Conservation (phyloP, 2,329 filamentous ascomycete genomes). For the Elsinoe fawcettii region DNA sequence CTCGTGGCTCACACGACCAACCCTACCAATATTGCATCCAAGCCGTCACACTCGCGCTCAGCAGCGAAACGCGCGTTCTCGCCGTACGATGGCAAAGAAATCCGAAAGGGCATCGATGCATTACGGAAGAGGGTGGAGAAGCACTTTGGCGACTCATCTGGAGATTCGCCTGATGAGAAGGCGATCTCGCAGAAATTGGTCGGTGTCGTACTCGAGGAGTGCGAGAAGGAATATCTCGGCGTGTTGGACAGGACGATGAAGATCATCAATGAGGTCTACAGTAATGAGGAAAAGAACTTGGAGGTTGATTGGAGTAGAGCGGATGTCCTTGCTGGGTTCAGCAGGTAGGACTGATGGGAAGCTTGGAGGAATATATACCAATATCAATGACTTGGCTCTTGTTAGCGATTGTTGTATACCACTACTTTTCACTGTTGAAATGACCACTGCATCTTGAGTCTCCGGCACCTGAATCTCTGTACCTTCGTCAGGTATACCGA, state of each 20-base stretch:
- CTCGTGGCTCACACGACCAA: slow-evolving; percentile 40
- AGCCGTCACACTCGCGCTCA: slow-evolving; percentile 73
- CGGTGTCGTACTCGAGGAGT: slow-evolving; percentile 52
- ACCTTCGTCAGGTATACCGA: no score
- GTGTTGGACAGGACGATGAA: slow-evolving; percentile 43
- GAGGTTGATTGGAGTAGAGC: slow-evolving; percentile 33
- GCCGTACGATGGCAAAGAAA: slow-evolving; percentile 72
- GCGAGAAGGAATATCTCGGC: slow-evolving; percentile 49
- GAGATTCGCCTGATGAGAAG: slow-evolving; percentile 37
- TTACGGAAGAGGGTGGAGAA: slow-evolving; percentile 91
- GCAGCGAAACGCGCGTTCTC: slow-evolving; percentile 81
- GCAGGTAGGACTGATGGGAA: slow-evolving; percentile 19
- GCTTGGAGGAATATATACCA: neutral
- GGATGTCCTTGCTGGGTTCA: slow-evolving; percentile 30
- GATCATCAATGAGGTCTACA: slow-evolving; percentile 38
- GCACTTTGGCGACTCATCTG: slow-evolving; percentile 87
- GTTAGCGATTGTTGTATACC: slow-evolving; percentile 7
- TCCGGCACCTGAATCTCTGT: neutral
- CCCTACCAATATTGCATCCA: slow-evolving; percentile 58
- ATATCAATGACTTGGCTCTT: slow-evolving; percentile 9
- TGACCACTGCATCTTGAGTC: neutral
- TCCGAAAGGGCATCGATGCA: slow-evolving; percentile 82
- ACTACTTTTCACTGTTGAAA: neutral
- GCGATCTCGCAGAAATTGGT: slow-evolving; percentile 54
- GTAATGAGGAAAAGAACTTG: slow-evolving; percentile 36